Percentiles rank a stretch among this genome's conserved stretches.
Conservation (phyloP, 192 early-diverging fungal species). For the Cetraspora pellucida region DNA sequence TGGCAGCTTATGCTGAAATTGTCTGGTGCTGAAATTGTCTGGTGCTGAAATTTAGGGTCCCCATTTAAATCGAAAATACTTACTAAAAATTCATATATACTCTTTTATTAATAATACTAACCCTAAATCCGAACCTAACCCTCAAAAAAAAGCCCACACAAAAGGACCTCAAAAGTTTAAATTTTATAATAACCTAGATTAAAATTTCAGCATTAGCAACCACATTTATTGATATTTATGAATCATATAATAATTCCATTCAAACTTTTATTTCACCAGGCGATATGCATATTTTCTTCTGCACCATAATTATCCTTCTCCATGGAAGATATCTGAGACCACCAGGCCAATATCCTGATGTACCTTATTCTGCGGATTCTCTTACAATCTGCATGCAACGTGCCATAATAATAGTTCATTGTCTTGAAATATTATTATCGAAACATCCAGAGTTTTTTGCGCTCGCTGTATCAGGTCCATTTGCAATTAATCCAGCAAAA, state of each 20-base stretch:
- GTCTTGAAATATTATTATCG: background rate
- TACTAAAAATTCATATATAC: no score
- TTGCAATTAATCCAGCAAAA: constrained; percentile 27
- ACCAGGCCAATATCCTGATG: background rate
- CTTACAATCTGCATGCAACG: constrained; percentile 8
- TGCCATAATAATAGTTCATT: constrained; percentile 16
- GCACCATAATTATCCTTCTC: constrained; percentile 15
- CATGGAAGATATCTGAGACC: constrained; percentile 24
- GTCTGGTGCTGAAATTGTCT: no score
- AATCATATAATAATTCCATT: background rate
- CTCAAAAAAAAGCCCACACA: no score
- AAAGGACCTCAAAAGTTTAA: no score
- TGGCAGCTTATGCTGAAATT: no score
- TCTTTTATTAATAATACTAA: no score
- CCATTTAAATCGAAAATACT: no score
- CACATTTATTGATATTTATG: background rate
- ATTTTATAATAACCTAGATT: no score
- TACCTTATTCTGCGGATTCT: constrained; percentile 4
- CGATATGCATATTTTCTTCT: constrained; percentile 27
- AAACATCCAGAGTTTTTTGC: constrained; percentile 19
- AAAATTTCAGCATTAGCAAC: no score
- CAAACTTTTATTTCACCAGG: background rate
- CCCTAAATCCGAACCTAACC: no score
- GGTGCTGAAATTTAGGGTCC: no score
- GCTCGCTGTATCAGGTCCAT: background rate